Evolutionary conservation across 768 basidiomycete genomes (phyloP), one percentile per base, ranked within the genome.

Genomic region (Pleurotus djamor): DNA sequence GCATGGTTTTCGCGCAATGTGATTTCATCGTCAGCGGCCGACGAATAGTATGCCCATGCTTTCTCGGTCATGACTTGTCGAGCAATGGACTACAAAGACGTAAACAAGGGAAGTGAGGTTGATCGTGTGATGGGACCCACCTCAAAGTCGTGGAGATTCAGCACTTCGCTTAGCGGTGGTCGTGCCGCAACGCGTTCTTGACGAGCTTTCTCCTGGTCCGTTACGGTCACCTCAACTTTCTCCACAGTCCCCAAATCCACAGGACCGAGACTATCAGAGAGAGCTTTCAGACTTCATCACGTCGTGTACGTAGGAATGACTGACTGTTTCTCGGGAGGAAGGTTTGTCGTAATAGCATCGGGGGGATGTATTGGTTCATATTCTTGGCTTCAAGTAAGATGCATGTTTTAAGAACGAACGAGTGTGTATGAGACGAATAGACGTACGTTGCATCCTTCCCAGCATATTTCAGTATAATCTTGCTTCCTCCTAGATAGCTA

Each of bases 11-110:
- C 94, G 51, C 94, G 81, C 60, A 83, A 77, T 34, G 94, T 95
- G 48, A 95, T 92, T 72, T 97, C 94, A 65, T 98, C 96, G 69
- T 98, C 96, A 5, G 96, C 88, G 14, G 94, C 96, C n/a, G 93
- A 95, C 0, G 91, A 94, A 68, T 98, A 96, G 71, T 96, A 96
- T 4, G 95, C 96, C 96, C 96, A 98, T 0, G 93, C 93, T 69
- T 93, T 92, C 36, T 89, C 87, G 1, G 86, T 75, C 79, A 98
- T 87, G 9, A 92, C 88, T 65, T 78, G 78, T 71, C 83, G 89
- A 7, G 94, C 95, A 55, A 98, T 87, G 14, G 90, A 83, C 92
- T 94, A 59, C 28, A 34, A 35, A 1, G 9, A 41, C 32, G 47
- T 14, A 50, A 56, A 44, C 28, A 63, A 45, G 32, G 35, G 38